A percentile compares a stretch with the other conserved stretches of the same genome.
Evolutionary conservation across 192 early-diverging fungal genomes (phyloP).

Genomic region (Backusella mclennaniae): DNA sequence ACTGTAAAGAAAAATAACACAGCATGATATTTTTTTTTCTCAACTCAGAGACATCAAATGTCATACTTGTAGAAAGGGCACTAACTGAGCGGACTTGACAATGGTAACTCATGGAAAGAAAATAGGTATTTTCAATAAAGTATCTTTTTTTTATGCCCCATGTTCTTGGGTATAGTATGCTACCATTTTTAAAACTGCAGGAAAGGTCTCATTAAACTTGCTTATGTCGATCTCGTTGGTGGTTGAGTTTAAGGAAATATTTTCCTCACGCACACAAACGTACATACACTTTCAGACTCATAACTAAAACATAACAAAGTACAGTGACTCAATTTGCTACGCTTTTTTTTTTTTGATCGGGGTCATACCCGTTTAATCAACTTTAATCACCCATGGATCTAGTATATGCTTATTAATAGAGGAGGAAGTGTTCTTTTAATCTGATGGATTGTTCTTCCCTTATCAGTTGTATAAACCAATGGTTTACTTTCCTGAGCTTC

Average conservation of each 20-base stretch:
- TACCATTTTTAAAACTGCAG: conserved; percentile 4
- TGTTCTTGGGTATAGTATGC: neutral
- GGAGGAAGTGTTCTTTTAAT: neutral
- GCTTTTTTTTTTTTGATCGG: neutral
- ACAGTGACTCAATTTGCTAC: neutral
- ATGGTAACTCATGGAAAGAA: neutral
- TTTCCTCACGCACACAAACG: neutral
- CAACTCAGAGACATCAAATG: neutral
- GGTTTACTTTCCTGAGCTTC: neutral
- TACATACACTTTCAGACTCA: conserved; percentile 3
- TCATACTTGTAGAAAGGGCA: neutral
- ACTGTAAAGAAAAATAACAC: neutral
- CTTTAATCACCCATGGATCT: neutral
- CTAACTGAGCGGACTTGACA: neutral
- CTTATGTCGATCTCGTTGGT: conserved; percentile 1
- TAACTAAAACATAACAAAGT: neutral
- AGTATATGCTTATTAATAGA: neutral
- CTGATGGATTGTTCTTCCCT: neutral
- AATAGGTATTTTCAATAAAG: neutral
- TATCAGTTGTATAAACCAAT: conserved; percentile 1
- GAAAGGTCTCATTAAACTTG: neutral
- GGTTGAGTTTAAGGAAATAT: neutral
- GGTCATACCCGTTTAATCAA: neutral
- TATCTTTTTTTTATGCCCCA: neutral
- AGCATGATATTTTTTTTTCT: neutral